Base-by-base conservation (phyloP, 306 rosid genomes). In the Leucaena leucocephala region DNA sequence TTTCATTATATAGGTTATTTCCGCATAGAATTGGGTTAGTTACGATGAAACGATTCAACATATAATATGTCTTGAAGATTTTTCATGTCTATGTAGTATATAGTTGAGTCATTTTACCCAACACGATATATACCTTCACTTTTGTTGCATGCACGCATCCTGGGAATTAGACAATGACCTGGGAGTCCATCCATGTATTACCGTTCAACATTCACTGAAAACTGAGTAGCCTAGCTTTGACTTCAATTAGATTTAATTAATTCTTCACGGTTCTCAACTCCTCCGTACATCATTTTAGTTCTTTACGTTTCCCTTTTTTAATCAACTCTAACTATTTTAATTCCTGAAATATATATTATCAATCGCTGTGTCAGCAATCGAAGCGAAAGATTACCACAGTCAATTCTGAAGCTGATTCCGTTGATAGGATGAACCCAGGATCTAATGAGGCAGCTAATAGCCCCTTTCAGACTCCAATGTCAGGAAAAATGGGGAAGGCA, bases 321-420 rank as follows among this genome's bases (percentile, higher is more conserved):
- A 52, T 74, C 38, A 54, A 17, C 52, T 73, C 19, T 61, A 57
- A 50, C 79, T 79, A 38, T 66, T 72, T 75, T 57, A 35, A 49
- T 58, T 80, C 72, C 48, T 62, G 66, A 27, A 75, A 70, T 58
- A 72, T 36, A 72, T 71, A 68, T 69, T 80, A 35, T 82, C 42
- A 40, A 52, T 63, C 19, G 52, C 73, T 81, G 58, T 82, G 68
- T 76, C 86, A 85, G 91, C 96, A 77, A 82, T 80, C 88, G 80
- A 95, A 95, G 92, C 78, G 96, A 89, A 95, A 91, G 90, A 90
- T 82, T 84, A 88, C 88, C 22, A 42, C 65, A 33, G 87, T 87
- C 11, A 88, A 85, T 74, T 82, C 81, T 73, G 96, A 92, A 88
- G 92, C 87, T 36, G 93, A 92, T 79, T 87, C 95, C 45, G 65